Evolutionary conservation across 163 green algal species (phyloP).

Genomic region (Scenedesmus sp.): DNA sequence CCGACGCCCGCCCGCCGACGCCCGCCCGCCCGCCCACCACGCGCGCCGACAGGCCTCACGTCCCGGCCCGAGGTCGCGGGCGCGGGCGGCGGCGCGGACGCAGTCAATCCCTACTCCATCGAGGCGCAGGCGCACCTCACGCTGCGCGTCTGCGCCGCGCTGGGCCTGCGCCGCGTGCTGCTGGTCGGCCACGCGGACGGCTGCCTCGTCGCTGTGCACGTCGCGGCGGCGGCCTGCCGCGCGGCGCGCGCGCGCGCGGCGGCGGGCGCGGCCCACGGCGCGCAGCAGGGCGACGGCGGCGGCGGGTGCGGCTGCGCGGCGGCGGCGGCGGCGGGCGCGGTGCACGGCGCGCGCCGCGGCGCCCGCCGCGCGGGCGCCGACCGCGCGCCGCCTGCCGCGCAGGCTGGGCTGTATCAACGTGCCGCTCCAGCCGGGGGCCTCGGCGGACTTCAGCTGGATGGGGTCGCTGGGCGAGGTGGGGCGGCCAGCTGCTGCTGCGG

Average conservation of each 20-base stretch:
- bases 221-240: slow-evolving; percentile 45
- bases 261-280: slow-evolving; percentile 1
- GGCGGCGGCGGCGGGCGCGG: slow-evolving; percentile 12
- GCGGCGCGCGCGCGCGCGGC: neutral
- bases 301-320: slow-evolving; percentile 13
- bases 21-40: neutral
- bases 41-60: slow-evolving; percentile 58
- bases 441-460: too few species aligned
- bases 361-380: too few species aligned
- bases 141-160: slow-evolving; percentile 57
- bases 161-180: slow-evolving; percentile 67
- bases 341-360: too few species aligned
- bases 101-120: slow-evolving; percentile 69
- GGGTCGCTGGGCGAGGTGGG: too few species aligned
- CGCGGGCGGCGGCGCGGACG: neutral
- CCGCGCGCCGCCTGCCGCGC: too few species aligned
- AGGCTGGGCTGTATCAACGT: neutral
- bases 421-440: neutral
- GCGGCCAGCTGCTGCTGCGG: slow-evolving; percentile 3
- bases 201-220: slow-evolving; percentile 72
- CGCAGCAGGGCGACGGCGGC: neutral
- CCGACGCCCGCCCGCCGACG: too few species aligned
- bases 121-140: slow-evolving; percentile 66
- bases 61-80: slow-evolving; percentile 49
- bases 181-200: slow-evolving; percentile 78